Evolutionary conservation across 2,329 filamentous ascomycete genomes (phyloP), one percentile per base, ranked within the genome.

Genomic region (Tolypocladium album): DNA sequence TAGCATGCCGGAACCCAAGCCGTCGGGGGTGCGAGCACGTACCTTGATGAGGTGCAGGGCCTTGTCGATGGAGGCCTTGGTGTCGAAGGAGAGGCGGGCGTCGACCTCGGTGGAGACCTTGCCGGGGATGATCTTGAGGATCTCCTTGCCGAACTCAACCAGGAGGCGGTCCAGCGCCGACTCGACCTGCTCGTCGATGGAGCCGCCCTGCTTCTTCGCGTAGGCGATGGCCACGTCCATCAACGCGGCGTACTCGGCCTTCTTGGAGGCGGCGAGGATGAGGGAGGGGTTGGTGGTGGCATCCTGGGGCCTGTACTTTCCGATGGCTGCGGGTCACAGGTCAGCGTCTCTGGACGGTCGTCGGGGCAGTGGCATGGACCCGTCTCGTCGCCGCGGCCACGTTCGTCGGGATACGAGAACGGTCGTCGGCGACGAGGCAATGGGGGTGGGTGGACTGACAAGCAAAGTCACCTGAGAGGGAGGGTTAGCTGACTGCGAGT

Each of bases 221-320:
- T 91, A 92, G 66, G 81, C 83, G 68, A 97, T 82, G 69, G 93
- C 92, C 60, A 81, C 79, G 73, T 97, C 92, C 70, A 97, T 95
- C 74, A 97, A 82, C 77, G 88, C 88, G 72, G 90, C 91, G 78
- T 97, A 97, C 79, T 97, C 92, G 75, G 90, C 74, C 87, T 97
- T 97, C 86, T 99, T 97, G 75, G 94, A 92, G 66, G 94, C 94
- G 68, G 92, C 93, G 75, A 99, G 89, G 79, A 99, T 97, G 76
- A 99, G 85, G 65, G 94, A 97, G 62, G 94, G 94, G 87, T 99
- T 99, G 82, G 94, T 99, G 77, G 94, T 99, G 74, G 94, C 94
- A 90, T 99, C 94, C 84, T 99, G 92, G 67, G 94, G 94, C 87
- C 96, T 96, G 88, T 99, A 99, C 84, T 97, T 97, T 83, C 84